Evolutionary conservation across 192 early-diverging fungal genomes (phyloP).

Genomic region (Martensiomyces pterosporus): DNA sequence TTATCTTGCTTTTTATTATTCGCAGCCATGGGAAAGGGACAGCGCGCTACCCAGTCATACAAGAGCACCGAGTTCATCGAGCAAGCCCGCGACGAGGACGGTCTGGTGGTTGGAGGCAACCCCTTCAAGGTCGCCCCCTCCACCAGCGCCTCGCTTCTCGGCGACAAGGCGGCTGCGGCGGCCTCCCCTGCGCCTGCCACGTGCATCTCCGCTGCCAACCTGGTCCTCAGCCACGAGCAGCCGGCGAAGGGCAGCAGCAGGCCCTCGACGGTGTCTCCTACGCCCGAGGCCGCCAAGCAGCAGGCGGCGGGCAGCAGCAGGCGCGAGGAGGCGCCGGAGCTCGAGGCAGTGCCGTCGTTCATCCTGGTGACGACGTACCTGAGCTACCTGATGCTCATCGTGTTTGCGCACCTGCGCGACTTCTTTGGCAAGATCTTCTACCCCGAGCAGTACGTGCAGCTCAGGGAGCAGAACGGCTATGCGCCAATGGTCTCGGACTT

Average conservation of each 20-base stretch:
- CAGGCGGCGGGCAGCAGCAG: neutral
- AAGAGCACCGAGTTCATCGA: constrained; percentile 43
- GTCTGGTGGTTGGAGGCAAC: constrained; percentile 7
- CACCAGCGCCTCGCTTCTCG: constrained; percentile 21
- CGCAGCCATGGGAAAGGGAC: constrained; percentile 37
- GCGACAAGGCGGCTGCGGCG: no score
- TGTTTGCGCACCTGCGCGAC: constrained; percentile 90
- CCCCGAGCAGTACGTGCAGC: constrained; percentile 65
- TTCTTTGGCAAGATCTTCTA: constrained; percentile 82
- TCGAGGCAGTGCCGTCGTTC: constrained; percentile 63
- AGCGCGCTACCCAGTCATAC: constrained; percentile 35
- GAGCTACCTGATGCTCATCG: constrained; percentile 87
- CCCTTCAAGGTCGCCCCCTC: constrained; percentile 33
- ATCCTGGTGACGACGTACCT: constrained; percentile 93
- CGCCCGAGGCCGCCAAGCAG: neutral
- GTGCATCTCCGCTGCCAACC: neutral
- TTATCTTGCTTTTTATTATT: neutral
- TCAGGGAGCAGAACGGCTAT: constrained; percentile 74
- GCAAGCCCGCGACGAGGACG: constrained; percentile 27
- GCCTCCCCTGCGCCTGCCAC: neutral
- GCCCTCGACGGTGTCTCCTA: neutral
- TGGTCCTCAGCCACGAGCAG: neutral
- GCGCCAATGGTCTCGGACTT: constrained; percentile 94
- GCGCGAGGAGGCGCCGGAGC: constrained; percentile 6
- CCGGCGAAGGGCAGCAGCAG: no score